These are phyloP conservation scores for Hypoxylon lenormandii DNA, from an alignment of 495 filamentous ascomycete species.

Conservation along the genomic window DNA sequence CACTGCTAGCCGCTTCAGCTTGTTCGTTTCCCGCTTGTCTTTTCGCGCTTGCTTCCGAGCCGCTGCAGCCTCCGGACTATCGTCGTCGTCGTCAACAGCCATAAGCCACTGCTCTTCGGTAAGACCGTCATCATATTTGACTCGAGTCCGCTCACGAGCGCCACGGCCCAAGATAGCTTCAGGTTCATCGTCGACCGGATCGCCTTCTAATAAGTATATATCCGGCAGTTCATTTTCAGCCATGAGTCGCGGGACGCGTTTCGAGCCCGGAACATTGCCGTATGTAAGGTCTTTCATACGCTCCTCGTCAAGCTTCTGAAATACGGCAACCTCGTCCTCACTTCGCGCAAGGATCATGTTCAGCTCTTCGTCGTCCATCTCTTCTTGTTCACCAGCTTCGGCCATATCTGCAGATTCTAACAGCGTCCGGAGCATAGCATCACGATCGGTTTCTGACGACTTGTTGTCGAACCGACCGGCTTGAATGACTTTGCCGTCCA, in stretches of 20 bases:
- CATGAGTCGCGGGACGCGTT: conserved; percentile 80
- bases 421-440: conserved; percentile 90
- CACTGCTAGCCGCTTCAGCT: conserved; percentile 68
- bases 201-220: conserved; percentile 88
- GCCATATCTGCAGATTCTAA: conserved; percentile 93
- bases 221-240: conserved; percentile 90
- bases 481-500: conserved; percentile 99
- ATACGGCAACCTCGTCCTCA: conserved; percentile 75
- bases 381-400: conserved; percentile 80
- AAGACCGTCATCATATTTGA: conserved; percentile 95
- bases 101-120: conserved; percentile 97
- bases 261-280: conserved; percentile 71
- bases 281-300: conserved; percentile 72
- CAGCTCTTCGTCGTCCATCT: conserved; percentile 97
- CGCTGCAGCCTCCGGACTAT: conserved; percentile 90
- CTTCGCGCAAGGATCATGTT: conserved; percentile 87
- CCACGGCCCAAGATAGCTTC: conserved; percentile 84
- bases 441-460: conserved; percentile 96
- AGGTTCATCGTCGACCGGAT: conserved; percentile 80
- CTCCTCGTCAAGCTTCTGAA: conserved; percentile 83
- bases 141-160: conserved; percentile 89
- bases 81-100: conserved; percentile 95
- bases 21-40: conserved; percentile 79
- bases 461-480: conserved; percentile 99
- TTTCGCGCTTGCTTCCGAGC: conserved; percentile 88